phyloP scores from a whole-genome alignment of 2,329 filamentous ascomycete genomes.

The Macrophomina phaseolina region DNA sequence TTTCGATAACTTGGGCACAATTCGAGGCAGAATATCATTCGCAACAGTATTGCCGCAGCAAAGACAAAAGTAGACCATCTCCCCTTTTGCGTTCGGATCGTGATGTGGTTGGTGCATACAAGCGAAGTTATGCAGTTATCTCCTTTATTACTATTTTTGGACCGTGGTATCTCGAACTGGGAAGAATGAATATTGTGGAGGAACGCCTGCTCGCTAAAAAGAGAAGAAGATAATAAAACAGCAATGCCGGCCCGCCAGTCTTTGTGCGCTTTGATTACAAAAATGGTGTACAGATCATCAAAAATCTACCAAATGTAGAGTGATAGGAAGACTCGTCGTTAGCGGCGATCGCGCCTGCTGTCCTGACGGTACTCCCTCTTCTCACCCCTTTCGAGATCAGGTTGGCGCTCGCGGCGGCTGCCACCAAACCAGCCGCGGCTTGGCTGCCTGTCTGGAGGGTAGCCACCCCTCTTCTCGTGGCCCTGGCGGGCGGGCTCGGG shows the following conservation, averaged over 20 bases:
- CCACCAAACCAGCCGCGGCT: slow-evolving; percentile 27
- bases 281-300: slow-evolving; percentile 19
- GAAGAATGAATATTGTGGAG: not conserved
- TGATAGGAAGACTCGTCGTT: not conserved
- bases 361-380: slow-evolving; percentile 4
- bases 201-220: not conserved
- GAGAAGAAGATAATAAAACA: slow-evolving; percentile 2
- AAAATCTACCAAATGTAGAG: slow-evolving; percentile 1
- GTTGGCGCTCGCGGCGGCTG: slow-evolving; percentile 23
- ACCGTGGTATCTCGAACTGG: slow-evolving; percentile 11
- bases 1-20: too few relatives aligned
- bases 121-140: not conserved
- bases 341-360: slow-evolving; percentile 6
- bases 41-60: not conserved
- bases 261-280: slow-evolving; percentile 18
- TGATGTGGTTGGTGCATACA: not conserved
- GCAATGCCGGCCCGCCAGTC: slow-evolving; percentile 18
- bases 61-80: not conserved
- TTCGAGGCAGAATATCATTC: too few relatives aligned
- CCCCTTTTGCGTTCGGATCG: not conserved
- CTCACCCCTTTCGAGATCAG: slow-evolving; percentile 25
- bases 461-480: slow-evolving; percentile 25
- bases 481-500: slow-evolving; percentile 16
- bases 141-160: slow-evolving; percentile 3
- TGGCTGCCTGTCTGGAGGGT: slow-evolving; percentile 5